A percentile compares a stretch with the other conserved stretches of the same genome.
Evolutionary conservation across 345 rosid species (phyloP).

Genomic region (Ceriops zippeliana): DNA sequence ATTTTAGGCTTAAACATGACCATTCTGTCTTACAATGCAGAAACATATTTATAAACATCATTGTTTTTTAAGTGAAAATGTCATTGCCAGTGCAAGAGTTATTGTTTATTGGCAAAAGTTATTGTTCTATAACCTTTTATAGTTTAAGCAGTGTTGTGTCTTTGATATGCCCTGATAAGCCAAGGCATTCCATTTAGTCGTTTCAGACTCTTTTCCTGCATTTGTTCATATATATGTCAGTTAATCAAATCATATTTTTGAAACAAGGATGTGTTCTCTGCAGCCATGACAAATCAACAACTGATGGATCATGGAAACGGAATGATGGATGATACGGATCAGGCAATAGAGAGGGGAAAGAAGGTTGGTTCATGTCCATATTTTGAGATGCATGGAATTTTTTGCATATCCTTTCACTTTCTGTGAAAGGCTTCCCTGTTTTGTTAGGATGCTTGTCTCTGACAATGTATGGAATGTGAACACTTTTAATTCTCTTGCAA

Average conservation of each 20-base stretch:
- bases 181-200: not conserved
- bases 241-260: slow-evolving; percentile 2
- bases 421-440: too few species aligned
- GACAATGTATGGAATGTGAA: too few species aligned
- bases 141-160: not conserved
- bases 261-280: slow-evolving; percentile 17
- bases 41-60: too few species aligned
- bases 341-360: slow-evolving; percentile 84
- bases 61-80: too few species aligned
- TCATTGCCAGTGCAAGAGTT: too few species aligned
- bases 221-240: too few species aligned
- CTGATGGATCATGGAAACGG: slow-evolving; percentile 62
- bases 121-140: not conserved
- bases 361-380: slow-evolving; percentile 39
- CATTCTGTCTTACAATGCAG: too few species aligned
- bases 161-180: not conserved
- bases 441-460: too few species aligned
- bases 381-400: not conserved
- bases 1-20: too few species aligned
- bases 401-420: too few species aligned
- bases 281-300: slow-evolving; percentile 89
- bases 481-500: too few species aligned
- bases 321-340: slow-evolving; percentile 95
- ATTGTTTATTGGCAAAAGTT: too few species aligned
- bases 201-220: not conserved